Evolutionary conservation across 1,139 yeast species (phyloP), one percentile per base, ranked within the genome.

Genomic region (Suhomyces terraborum): DNA sequence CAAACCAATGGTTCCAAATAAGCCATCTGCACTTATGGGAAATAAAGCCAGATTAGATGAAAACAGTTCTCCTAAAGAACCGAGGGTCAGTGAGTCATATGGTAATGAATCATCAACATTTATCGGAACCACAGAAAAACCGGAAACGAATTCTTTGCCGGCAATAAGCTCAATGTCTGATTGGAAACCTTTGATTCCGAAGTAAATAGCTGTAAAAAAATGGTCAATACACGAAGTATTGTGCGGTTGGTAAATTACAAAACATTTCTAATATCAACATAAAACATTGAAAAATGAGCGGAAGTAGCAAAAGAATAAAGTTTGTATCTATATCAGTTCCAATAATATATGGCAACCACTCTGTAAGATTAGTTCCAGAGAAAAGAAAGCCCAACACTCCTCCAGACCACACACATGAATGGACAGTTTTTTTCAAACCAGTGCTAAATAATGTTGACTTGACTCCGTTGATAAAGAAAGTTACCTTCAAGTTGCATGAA

Each of bases 381-480:
- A 73, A 69, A 38, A 67, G 79, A 37, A 88, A 89, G 7, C 78
- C 80, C 20, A 77, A 77, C 38, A 86, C 95, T 1, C 95, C 96
- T 2, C 73, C 75, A 0, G 98, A 91, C 54, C 98, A 93, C 58
- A 88, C 98, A 1, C 99, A 93, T 61, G 75, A 80, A 43, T 93
- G 99, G 99, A 91, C 97, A 1, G 88, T 94, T 8, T 93, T 91
- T 54, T 82, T 93, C 29, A 78, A 84, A 44, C 97, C 95, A 23
- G 95, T 93, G 1, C 69, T 83, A 35, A 84, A 84, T 32, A 86
- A 86, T 51, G 57, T 71, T 21, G 97, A 93, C 56, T 66, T 93
- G 33, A 80, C 95, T 2, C 86, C 87, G 36, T 79, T 87, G 54
- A 81, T 93, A 55, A 91, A 91, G 55, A 84, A 88, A 59, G 98